Base-by-base conservation (phyloP, 768 basidiomycete species). In the Agaricus subrufescens region DNA sequence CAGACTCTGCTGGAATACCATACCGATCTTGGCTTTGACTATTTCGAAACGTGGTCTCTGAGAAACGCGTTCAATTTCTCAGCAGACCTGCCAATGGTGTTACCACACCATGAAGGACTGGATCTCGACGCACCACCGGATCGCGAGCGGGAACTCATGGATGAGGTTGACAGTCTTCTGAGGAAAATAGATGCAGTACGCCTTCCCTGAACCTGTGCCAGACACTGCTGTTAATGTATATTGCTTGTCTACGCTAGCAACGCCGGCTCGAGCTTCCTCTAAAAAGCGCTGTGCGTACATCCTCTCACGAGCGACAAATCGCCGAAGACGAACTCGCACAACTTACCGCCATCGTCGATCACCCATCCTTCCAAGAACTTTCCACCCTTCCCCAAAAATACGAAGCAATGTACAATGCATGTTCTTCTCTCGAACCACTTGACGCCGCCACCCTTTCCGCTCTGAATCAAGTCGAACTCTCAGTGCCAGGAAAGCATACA, bases 11-110 rank as follows among this genome's bases (percentile, higher is more conserved):
- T 97, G 12, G 91, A 94, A 65, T 84, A 84, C 53, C 93, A 94
- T 61, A 86, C 90, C 44, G 94, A 97, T 65, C 80, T 91, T 45
- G 94, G 93, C 0, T 91, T 95, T 58, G 94, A 97, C 67, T 89
- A 87, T 65, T 91, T 97, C 63, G 93, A 94, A 70, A 86, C 85
- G 0, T 96, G 94, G 93, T 86, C 84, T 10, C 68, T 94, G 64
- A 76, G 92, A 42, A 97, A 96, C 69, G 88, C 94, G 55, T 96
- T 96, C 63, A 81, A 84, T 50, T 78, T 94, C 14, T 82, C 86
- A 0, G 75, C 80, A 2, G 83, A 85, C 58, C 63, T 91, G 34
- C 85, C 85, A 0, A 72, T 92, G 31, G 83, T 92, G 12, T 77
- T 85, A 3, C 88, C 88, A 2, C 90, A 91, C 64, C 93, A 95